A percentile compares a stretch with the other conserved stretches of the same genome.
Conservation (phyloP, 2,329 filamentous ascomycete species). For the Fusarium nelsonii region DNA sequence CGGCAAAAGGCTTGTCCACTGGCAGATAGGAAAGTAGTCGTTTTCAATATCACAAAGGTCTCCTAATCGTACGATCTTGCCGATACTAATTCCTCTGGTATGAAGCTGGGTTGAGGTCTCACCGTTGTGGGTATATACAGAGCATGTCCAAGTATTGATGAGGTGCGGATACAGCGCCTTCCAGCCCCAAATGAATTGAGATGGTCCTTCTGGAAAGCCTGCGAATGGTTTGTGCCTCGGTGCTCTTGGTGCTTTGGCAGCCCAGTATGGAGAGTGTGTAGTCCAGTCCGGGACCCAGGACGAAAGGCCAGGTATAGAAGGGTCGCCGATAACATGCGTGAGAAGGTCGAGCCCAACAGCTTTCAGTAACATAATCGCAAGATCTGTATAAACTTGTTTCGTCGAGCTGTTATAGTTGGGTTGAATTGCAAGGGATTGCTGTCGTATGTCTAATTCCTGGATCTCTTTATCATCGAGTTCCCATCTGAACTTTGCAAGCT, state of each 20-base stretch:
- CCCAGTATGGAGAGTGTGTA: background rate
- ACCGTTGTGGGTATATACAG: background rate
- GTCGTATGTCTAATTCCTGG: background rate
- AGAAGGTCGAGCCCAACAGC: background rate
- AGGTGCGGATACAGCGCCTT: background rate
- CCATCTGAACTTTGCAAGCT: background rate
- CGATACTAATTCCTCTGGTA: background rate
- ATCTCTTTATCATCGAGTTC: background rate
- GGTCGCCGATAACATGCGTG: background rate
- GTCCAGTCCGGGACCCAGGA: background rate
- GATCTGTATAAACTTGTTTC: background rate
- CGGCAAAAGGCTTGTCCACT: background rate
- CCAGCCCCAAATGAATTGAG: background rate
- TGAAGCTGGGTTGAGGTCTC: background rate
- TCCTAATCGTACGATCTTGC: background rate
- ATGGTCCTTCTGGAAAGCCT: background rate
- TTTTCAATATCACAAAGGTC: background rate
- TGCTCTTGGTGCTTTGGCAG: background rate
- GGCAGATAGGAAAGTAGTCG: background rate
- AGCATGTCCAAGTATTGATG: background rate
- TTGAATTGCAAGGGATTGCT: background rate
- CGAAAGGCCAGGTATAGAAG: background rate
- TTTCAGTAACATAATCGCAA: background rate
- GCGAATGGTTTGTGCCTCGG: background rate
- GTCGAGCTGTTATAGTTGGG: background rate